Conservation (phyloP, 495 filamentous ascomycete species). For the Aspergillus sclerotiicarbonarius region DNA sequence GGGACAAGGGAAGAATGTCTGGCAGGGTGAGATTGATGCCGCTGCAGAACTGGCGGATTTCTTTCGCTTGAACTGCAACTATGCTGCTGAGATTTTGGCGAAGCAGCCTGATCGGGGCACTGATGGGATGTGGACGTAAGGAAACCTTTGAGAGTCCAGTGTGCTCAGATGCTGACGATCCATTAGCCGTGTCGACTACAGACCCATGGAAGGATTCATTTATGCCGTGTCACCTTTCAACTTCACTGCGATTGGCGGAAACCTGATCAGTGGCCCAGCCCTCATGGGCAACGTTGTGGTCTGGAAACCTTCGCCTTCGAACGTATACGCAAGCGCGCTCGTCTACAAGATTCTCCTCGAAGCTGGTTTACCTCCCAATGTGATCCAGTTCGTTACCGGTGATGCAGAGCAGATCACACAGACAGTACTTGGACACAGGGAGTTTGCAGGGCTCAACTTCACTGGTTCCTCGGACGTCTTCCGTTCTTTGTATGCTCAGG, state of each 20-base stretch:
- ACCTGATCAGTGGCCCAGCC: slow-evolving; percentile 69
- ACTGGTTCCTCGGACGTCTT: slow-evolving; percentile 82
- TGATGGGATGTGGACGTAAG: slow-evolving; percentile 65
- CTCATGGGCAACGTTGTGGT: slow-evolving; percentile 84
- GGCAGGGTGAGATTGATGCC: slow-evolving; percentile 96
- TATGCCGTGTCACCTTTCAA: slow-evolving; percentile 88
- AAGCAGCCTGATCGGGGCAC: slow-evolving; percentile 63
- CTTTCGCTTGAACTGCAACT: slow-evolving; percentile 76
- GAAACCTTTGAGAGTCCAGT: slow-evolving; percentile 12
- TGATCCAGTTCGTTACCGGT: slow-evolving; percentile 81
- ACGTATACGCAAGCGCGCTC: slow-evolving; percentile 70
- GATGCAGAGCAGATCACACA: slow-evolving; percentile 72
- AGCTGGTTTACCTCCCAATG: slow-evolving; percentile 73
- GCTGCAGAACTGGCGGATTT: slow-evolving; percentile 92
- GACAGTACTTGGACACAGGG: slow-evolving; percentile 61
- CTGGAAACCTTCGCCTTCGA: slow-evolving; percentile 83
- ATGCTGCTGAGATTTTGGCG: slow-evolving; percentile 71
- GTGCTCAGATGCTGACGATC: neutral
- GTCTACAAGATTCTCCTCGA: slow-evolving; percentile 85
- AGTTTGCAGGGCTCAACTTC: slow-evolving; percentile 78
- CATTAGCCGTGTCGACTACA: slow-evolving; percentile 66
- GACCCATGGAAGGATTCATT: slow-evolving; percentile 83
- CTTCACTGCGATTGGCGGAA: slow-evolving; percentile 83
- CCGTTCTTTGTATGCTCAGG: slow-evolving; percentile 68
- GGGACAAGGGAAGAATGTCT: slow-evolving; percentile 94